These are phyloP conservation scores for Candida dajiaensis DNA, from an alignment of 805 yeast species.

Conservation along the genomic window DNA sequence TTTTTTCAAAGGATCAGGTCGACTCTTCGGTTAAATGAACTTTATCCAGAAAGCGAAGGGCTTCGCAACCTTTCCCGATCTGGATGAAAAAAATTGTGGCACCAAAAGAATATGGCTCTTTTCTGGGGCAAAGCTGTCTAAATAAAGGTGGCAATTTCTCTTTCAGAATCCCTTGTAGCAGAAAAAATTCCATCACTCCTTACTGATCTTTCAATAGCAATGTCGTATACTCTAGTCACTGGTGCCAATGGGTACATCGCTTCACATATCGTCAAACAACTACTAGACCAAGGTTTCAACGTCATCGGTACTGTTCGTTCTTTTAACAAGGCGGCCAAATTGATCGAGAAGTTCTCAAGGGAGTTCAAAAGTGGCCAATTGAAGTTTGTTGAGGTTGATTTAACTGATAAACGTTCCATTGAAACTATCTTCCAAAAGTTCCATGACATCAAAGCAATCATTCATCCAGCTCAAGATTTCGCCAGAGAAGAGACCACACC, in stretches of 20 bases:
- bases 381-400: conserved; percentile 5
- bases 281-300: not conserved
- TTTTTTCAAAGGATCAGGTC: no score
- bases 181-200: no score
- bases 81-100: no score
- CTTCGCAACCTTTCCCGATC: no score
- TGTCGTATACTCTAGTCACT: conserved; percentile 4
- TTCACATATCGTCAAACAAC: not conserved
- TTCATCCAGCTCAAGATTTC: conserved; percentile 9
- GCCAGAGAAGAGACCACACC: conserved; percentile 1
- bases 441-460: conserved; percentile 1
- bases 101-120: no score
- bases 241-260: conserved; percentile 11
- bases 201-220: not conserved
- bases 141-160: not conserved
- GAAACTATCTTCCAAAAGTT: not conserved
- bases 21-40: no score
- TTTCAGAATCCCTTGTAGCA: no score
- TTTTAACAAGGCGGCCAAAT: conserved; percentile 5
- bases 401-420: not conserved
- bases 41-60: no score
- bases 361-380: conserved; percentile 4
- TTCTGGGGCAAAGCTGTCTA: not conserved
- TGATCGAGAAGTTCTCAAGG: not conserved
- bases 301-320: conserved; percentile 10